phyloP scores from a whole-genome alignment of 2,329 filamentous ascomycete genomes.

The Colletotrichum sidae region DNA sequence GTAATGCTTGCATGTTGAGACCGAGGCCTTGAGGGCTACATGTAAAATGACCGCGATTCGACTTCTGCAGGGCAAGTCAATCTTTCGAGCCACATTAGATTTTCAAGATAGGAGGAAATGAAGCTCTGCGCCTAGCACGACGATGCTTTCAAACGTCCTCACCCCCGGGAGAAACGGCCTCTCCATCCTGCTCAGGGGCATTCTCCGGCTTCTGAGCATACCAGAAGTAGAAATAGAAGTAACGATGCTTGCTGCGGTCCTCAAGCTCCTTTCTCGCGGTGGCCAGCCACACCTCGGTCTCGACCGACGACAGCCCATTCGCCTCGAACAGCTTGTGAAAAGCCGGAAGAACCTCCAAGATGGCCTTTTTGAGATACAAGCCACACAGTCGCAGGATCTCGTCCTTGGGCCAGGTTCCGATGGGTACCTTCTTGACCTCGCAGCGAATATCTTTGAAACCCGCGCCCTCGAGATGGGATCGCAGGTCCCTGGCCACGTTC shows the following conservation, averaged over 20 bases:
- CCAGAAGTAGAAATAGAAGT: constrained; percentile 55
- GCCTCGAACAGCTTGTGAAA: constrained; percentile 55
- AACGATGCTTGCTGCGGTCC: constrained; percentile 53
- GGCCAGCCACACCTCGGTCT: constrained; percentile 48
- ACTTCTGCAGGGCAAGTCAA: too few relatives aligned
- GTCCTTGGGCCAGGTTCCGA: constrained; percentile 58
- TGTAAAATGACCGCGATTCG: too few relatives aligned
- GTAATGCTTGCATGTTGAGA: too few relatives aligned
- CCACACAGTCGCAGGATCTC: constrained; percentile 55
- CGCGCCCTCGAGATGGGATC: constrained; percentile 48
- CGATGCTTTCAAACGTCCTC: too few relatives aligned
- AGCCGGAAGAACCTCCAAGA: constrained; percentile 55
- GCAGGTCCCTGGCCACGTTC: constrained; percentile 49
- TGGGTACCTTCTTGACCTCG: constrained; percentile 56
- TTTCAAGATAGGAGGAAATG: too few relatives aligned
- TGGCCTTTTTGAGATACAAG: constrained; percentile 56
- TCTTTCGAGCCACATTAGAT: too few relatives aligned
- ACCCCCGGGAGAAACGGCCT: too few relatives aligned
- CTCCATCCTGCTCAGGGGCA: neutral
- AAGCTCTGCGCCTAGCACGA: too few relatives aligned
- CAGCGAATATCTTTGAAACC: constrained; percentile 59
- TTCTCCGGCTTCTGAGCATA: constrained; percentile 54
- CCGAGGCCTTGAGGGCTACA: too few relatives aligned
- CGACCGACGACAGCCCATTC: constrained; percentile 47
- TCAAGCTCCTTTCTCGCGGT: constrained; percentile 48